Evolutionary conservation across 495 filamentous ascomycete genomes (phyloP).

Genomic region (Friedmanniomyces simplex): DNA sequence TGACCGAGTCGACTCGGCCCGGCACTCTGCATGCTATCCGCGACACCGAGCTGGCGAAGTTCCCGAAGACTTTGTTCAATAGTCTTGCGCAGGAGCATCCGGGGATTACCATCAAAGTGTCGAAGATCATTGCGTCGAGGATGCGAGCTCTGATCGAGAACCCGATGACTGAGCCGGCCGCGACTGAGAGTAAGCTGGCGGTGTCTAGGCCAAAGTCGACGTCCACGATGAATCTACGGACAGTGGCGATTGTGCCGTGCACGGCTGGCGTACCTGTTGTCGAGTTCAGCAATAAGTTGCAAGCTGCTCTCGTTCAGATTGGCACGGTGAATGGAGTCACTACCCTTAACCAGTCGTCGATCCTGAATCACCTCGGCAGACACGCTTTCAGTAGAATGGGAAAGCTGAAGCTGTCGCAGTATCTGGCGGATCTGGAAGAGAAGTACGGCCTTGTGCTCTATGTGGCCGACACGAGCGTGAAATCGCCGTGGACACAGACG

Average conservation of each 20-base stretch:
- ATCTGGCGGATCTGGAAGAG: conserved; percentile 92
- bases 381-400: conserved; percentile 97
- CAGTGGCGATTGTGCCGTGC: conserved; percentile 83
- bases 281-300: conserved; percentile 84
- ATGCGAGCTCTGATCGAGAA: conserved; percentile 85
- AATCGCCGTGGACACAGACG: conserved; percentile 95
- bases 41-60: conserved; percentile 91
- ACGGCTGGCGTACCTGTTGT: conserved; percentile 86
- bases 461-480: conserved; percentile 93
- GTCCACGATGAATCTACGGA: conserved; percentile 84
- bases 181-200: conserved; percentile 35
- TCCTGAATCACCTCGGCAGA: conserved; percentile 84
- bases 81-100: conserved; percentile 94
- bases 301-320: conserved; percentile 78
- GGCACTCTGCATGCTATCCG: conserved; percentile 92
- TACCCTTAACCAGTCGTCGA: conserved; percentile 83
- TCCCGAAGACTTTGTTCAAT: conserved; percentile 93
- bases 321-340: conserved; percentile 82
- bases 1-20: conserved; percentile 83
- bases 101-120: conserved; percentile 96
- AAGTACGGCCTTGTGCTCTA: conserved; percentile 94
- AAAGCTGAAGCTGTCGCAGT: conserved; percentile 90
- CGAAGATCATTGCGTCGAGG: conserved; percentile 91
- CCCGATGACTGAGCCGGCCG: conserved; percentile 47
- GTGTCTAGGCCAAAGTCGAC: conserved; percentile 59